Evolutionary conservation across 2,329 filamentous ascomycete genomes (phyloP), one percentile per base, ranked within the genome.

Genomic region (Ophiostoma sp.): DNA sequence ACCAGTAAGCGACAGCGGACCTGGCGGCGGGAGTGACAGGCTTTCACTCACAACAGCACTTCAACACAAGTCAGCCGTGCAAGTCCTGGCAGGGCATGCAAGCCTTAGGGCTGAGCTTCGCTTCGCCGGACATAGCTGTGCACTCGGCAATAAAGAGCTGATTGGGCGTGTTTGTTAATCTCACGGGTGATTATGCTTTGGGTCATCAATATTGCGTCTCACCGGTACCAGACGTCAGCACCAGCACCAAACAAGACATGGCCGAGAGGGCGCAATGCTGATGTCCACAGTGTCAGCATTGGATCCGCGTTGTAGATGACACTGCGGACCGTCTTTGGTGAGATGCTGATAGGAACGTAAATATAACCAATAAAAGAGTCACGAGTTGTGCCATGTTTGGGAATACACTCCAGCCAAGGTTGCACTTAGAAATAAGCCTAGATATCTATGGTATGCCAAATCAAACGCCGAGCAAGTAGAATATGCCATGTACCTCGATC

Each of bases 401-500:
- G 27, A 27, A 27, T 27, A 27, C 2, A 27, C 27, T 27, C 27
- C 27, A 27, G 27, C 27, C 27, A 27, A 27, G 27, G 27, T 27
- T 27, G 27, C 27, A 27, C 2, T 27, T 27, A 27, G 27, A 55
- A 27, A 55, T 3, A 55, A 27, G 49, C 49, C 49, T 55, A 55
- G 47, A 52, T 44, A 38, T 44, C 63, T 45, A 52, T 64, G 66
- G 40, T 67, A 47, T 41, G 58, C 60, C 55, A 67, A 47, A 63
- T 27, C 27, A 66, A 65, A 67, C 66, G 66, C 66, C 66, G 18
- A 58, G 18, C 55, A 36, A 52, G 55, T 40, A 60, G 27, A 27
- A 27, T 1, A 27, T 27, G 27, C 27, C 27, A 27, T 27, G 27
- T 27, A 27, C 27, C 27, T 27, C 27, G 27, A 27, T 27, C 27